Conservation (phyloP, 495 filamentous ascomycete genomes). For the Penicillium ucsense region DNA sequence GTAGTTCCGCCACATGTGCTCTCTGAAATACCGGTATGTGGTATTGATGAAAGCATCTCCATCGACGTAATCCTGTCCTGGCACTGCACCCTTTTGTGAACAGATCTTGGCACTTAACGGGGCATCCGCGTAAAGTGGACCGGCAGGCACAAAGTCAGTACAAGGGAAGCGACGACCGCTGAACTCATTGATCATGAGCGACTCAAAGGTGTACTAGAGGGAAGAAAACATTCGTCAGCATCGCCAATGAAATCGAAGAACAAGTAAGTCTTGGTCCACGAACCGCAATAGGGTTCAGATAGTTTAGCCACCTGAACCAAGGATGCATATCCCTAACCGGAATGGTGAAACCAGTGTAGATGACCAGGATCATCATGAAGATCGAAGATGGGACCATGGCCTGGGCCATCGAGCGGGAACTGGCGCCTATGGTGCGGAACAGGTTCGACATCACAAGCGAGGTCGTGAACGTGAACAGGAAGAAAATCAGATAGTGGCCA, state of each 20-base stretch:
- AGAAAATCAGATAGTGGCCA: not conserved
- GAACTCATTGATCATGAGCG: slow-evolving; percentile 37
- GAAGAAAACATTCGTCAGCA: not conserved
- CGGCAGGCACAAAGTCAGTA: not conserved
- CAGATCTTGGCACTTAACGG: slow-evolving; percentile 1
- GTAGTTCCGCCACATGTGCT: slow-evolving; percentile 9
- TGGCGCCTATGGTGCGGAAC: slow-evolving; percentile 69
- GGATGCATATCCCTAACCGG: slow-evolving; percentile 53
- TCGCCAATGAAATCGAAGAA: too few relatives aligned
- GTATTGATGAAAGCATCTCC: slow-evolving; percentile 9
- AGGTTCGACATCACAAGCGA: slow-evolving; percentile 29
- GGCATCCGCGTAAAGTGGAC: not conserved
- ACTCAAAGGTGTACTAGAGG: slow-evolving; percentile 23
- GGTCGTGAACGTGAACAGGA: not conserved
- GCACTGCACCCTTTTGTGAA: slow-evolving; percentile 2
- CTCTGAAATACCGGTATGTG: slow-evolving; percentile 1
- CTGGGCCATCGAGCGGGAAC: slow-evolving; percentile 62
- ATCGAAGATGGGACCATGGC: slow-evolving; percentile 70
- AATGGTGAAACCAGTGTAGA: slow-evolving; percentile 78
- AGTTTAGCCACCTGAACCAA: slow-evolving; percentile 76
- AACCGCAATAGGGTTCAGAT: slow-evolving; percentile 55
- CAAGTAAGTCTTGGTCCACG: not conserved
- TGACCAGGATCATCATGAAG: slow-evolving; percentile 63
- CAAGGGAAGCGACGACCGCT: not conserved
- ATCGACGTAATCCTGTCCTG: slow-evolving; percentile 2